Evolutionary conservation across 805 yeast genomes (phyloP).

Genomic region (Candida ponderosae): DNA sequence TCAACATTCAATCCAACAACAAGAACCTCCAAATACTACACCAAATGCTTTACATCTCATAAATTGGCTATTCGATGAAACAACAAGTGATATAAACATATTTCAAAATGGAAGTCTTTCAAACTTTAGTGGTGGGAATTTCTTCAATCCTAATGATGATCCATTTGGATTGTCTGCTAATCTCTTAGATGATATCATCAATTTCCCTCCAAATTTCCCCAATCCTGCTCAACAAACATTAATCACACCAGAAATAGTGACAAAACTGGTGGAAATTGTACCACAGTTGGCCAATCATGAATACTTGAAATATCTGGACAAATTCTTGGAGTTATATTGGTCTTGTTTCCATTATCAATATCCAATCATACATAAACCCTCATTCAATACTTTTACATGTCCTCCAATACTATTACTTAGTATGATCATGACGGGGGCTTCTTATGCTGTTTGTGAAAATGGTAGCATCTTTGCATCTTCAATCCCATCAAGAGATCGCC

Average conservation of each 20-base stretch:
- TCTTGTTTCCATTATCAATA: slow-evolving; percentile 28
- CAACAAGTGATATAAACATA: slow-evolving; percentile 5
- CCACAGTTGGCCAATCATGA: slow-evolving; percentile 17
- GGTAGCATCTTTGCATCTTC: neutral
- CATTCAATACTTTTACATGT: slow-evolving; percentile 44
- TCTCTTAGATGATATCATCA: slow-evolving; percentile 17
- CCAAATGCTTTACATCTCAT: slow-evolving; percentile 17
- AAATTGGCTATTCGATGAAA: slow-evolving; percentile 21
- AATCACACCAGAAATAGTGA: slow-evolving; percentile 15
- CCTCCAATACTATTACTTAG: slow-evolving; percentile 45
- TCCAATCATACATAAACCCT: slow-evolving; percentile 39
- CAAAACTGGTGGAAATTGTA: slow-evolving; percentile 9
- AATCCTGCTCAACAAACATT: slow-evolving; percentile 19
- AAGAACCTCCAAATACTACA: neutral
- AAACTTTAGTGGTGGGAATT: slow-evolving; percentile 14
- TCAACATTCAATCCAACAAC: slow-evolving; percentile 5
- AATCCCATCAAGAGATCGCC: neutral
- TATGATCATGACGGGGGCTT: slow-evolving; percentile 34
- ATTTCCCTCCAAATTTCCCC: slow-evolving; percentile 22
- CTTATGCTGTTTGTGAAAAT: slow-evolving; percentile 12
- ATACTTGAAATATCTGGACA: slow-evolving; percentile 13
- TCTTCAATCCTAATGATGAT: slow-evolving; percentile 21
- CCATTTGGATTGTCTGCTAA: slow-evolving; percentile 22
- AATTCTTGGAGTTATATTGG: slow-evolving; percentile 20
- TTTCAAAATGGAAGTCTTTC: slow-evolving; percentile 5